phyloP scores from a whole-genome alignment of 1,139 yeast species.

The Trichomonascaceae sp. region DNA sequence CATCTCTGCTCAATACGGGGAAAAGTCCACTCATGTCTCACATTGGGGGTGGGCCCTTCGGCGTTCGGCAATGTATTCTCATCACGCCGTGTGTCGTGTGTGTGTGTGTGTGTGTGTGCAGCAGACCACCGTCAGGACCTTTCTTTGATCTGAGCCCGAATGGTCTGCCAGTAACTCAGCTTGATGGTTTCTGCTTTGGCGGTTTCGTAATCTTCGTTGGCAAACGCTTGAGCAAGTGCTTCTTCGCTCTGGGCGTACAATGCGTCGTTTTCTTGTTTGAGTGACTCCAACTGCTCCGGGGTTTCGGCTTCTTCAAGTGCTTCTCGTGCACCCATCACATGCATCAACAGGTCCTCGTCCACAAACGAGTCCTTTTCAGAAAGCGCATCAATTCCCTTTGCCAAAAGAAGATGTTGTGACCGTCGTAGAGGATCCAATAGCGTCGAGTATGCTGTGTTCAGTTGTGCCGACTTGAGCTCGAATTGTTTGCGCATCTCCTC shows the following conservation, averaged over 20 bases:
- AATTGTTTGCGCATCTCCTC: constrained; percentile 10
- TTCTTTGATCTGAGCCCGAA: constrained; percentile 45
- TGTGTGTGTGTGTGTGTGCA: too few relatives aligned
- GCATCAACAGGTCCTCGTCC: constrained; percentile 53
- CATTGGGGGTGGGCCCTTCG: too few relatives aligned
- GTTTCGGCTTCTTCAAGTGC: constrained; percentile 48
- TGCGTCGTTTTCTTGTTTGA: constrained; percentile 42
- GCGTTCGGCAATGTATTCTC: too few relatives aligned
- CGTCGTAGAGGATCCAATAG: constrained; percentile 59
- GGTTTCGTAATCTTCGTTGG: constrained; percentile 32
- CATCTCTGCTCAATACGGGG: too few relatives aligned
- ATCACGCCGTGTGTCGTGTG: too few relatives aligned
- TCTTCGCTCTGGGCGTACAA: constrained; percentile 35
- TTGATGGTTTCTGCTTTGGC: constrained; percentile 58
- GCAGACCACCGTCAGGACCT: too few relatives aligned
- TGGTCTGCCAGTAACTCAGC: constrained; percentile 75
- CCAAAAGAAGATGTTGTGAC: constrained; percentile 41
- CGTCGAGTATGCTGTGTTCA: constrained; percentile 67
- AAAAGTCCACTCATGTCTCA: too few relatives aligned
- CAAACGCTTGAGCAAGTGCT: constrained; percentile 28
- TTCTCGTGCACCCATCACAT: constrained; percentile 73
- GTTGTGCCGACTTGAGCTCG: constrained; percentile 34
- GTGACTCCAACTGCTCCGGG: constrained; percentile 41
- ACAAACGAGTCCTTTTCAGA: constrained; percentile 23
- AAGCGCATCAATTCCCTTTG: constrained; percentile 28